These are phyloP conservation scores for Aechmea fasciata DNA, from an alignment of 176 grass and related monocot genomes.

Conservation along the genomic window DNA sequence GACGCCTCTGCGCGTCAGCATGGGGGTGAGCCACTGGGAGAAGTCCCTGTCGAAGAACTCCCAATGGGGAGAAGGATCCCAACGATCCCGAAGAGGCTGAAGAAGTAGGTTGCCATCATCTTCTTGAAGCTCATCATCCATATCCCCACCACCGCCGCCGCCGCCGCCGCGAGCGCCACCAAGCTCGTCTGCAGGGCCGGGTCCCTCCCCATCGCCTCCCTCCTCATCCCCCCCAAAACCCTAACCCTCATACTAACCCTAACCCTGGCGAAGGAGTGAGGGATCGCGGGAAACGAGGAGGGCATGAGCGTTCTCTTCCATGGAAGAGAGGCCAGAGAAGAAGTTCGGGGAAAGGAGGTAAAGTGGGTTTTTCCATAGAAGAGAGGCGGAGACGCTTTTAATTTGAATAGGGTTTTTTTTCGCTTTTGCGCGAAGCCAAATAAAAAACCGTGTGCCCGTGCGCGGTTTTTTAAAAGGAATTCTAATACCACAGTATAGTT, in stretches of 20 bases:
- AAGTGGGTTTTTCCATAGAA: too few relatives aligned
- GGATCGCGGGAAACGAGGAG: too few relatives aligned
- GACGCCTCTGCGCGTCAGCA: conserved; percentile 43
- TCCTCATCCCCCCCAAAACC: conserved; percentile 22
- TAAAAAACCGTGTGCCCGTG: too few relatives aligned
- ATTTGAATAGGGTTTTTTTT: too few relatives aligned
- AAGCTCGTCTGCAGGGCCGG: conserved; percentile 75
- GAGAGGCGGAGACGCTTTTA: too few relatives aligned
- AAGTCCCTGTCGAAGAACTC: conserved; percentile 97
- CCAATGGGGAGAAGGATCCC: conserved; percentile 89
- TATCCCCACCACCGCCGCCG: conserved; percentile 45
- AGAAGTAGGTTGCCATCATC: conserved; percentile 63
- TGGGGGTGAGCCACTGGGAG: conserved; percentile 78
- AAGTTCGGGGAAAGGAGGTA: too few relatives aligned
- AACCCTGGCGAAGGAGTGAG: background rate
- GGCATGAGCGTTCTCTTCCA: too few relatives aligned
- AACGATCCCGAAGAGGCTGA: conserved; percentile 65
- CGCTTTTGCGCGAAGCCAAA: too few relatives aligned
- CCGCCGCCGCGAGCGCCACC: conserved; percentile 52
- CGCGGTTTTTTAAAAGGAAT: too few relatives aligned
- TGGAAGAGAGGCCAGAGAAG: too few relatives aligned
- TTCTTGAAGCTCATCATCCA: conserved; percentile 65
- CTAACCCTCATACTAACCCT: background rate
- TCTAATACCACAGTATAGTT: too few relatives aligned
- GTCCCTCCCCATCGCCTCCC: conserved; percentile 50